A percentile compares a stretch with the other conserved stretches of the same genome.
phyloP scores from a whole-genome alignment of 768 basidiomycete genomes.

The Mycena chlorophos region DNA sequence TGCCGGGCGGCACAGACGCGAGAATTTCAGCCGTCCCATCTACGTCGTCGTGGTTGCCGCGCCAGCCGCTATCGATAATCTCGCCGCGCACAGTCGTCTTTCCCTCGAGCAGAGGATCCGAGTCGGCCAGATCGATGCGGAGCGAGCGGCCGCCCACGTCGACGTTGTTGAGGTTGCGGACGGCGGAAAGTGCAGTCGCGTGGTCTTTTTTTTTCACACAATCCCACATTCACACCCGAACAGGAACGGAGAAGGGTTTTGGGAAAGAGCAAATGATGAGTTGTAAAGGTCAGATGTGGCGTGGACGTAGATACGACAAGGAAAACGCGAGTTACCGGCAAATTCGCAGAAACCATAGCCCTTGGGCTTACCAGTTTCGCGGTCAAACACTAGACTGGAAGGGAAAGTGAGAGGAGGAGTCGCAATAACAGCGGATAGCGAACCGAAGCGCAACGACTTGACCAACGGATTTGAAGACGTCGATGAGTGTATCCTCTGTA shows the following conservation, averaged over 20 bases:
- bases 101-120: slow-evolving; percentile 88
- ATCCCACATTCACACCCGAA: slow-evolving; percentile 5
- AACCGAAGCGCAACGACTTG: slow-evolving; percentile 91
- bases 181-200: slow-evolving; percentile 92
- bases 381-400: slow-evolving; percentile 80
- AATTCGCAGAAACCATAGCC: slow-evolving; percentile 96
- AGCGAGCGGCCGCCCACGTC: slow-evolving; percentile 92
- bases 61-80: slow-evolving; percentile 53
- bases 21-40: slow-evolving; percentile 59
- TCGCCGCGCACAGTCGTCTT: slow-evolving; percentile 87
- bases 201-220: slow-evolving; percentile 59
- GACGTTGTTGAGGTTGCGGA: slow-evolving; percentile 91
- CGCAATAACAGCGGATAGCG: slow-evolving; percentile 13
- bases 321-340: slow-evolving; percentile 62
- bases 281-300: slow-evolving; percentile 37
- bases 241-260: too few relatives aligned
- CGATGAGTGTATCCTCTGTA: slow-evolving; percentile 85
- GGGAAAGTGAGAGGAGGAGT: not conserved
- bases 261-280: slow-evolving; percentile 9
- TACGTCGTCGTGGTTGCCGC: slow-evolving; percentile 21
- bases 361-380: slow-evolving; percentile 92
- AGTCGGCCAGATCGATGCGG: slow-evolving; percentile 92
- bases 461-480: slow-evolving; percentile 86
- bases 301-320: slow-evolving; percentile 26
- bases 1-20: slow-evolving; percentile 70